Percentiles rank a stretch among this genome's conserved stretches.
Evolutionary conservation across 148 eudicot species (phyloP).

Genomic region (Amaranthus palmeri): DNA sequence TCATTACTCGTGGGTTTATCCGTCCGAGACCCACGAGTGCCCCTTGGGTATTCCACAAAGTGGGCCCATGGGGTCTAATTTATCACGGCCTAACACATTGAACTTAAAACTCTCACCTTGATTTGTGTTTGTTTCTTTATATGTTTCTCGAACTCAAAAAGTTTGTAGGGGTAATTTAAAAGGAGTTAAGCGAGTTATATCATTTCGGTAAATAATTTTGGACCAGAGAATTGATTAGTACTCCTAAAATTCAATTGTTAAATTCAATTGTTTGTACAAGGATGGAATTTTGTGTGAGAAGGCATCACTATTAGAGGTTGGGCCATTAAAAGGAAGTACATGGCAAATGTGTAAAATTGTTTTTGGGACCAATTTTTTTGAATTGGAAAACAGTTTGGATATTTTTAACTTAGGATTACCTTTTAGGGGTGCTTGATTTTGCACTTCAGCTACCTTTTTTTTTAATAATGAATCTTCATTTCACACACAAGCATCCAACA

Average conservation of each 20-base stretch:
- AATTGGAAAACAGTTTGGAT: background rate
- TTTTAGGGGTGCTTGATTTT: no score
- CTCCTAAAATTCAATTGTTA: background rate
- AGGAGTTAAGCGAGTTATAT: no score
- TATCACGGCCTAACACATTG: no score
- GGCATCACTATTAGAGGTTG: background rate
- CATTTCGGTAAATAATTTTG: no score
- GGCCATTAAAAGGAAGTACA: background rate
- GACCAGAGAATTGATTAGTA: background rate
- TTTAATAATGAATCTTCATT: no score
- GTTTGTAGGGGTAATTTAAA: background rate
- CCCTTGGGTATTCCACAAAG: no score
- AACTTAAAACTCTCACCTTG: background rate
- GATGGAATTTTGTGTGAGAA: background rate
- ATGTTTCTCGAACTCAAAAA: no score
- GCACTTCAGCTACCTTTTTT: background rate
- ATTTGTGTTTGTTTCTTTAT: background rate
- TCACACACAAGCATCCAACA: no score
- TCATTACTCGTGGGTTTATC: no score
- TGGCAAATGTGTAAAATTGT: background rate
- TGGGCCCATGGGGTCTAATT: no score
- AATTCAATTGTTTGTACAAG: background rate
- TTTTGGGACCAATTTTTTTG: constrained; percentile 9
- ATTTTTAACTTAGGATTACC: constrained; percentile 2
- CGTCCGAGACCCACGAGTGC: no score